phyloP scores from a whole-genome alignment of 2,329 filamentous ascomycete species.

The Nemania sp. region DNA sequence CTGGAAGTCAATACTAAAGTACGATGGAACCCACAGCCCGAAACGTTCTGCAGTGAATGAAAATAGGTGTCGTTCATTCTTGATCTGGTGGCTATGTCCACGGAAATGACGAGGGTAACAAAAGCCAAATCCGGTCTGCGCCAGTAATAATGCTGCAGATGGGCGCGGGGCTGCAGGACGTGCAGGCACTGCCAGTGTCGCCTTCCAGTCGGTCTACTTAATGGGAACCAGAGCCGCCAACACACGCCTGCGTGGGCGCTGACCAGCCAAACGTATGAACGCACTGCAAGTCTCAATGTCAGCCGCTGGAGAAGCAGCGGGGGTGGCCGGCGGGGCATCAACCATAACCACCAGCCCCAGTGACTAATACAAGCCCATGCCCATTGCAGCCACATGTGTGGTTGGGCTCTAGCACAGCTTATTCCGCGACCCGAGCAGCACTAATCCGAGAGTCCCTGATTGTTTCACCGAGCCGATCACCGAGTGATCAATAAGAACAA shows the following conservation, averaged over 20 bases:
- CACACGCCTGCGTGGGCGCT: constrained; percentile 19
- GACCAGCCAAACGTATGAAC: constrained; percentile 7
- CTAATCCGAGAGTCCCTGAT: too few relatives aligned
- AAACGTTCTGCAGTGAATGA: background rate
- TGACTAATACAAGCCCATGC: too few relatives aligned
- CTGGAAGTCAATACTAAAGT: background rate
- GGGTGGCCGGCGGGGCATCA: background rate
- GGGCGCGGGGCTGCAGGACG: constrained; percentile 12
- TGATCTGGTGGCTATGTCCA: background rate
- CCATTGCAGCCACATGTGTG: too few relatives aligned
- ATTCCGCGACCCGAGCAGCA: too few relatives aligned
- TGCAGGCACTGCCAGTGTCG: constrained; percentile 21
- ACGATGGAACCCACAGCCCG: background rate
- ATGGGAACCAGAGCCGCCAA: constrained; percentile 13
- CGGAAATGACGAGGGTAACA: background rate
- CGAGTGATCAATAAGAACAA: too few relatives aligned
- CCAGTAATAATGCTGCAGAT: constrained; percentile 9
- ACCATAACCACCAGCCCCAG: too few relatives aligned
- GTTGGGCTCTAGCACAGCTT: too few relatives aligned
- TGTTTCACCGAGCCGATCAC: too few relatives aligned
- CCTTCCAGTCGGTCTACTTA: constrained; percentile 15
- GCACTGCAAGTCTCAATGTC: constrained; percentile 14
- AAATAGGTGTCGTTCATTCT: background rate
- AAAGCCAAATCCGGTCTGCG: background rate
- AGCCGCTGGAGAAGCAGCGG: background rate